Base-by-base conservation (phyloP, 2,329 filamentous ascomycete genomes). In the Dactylella cylindrospora region DNA sequence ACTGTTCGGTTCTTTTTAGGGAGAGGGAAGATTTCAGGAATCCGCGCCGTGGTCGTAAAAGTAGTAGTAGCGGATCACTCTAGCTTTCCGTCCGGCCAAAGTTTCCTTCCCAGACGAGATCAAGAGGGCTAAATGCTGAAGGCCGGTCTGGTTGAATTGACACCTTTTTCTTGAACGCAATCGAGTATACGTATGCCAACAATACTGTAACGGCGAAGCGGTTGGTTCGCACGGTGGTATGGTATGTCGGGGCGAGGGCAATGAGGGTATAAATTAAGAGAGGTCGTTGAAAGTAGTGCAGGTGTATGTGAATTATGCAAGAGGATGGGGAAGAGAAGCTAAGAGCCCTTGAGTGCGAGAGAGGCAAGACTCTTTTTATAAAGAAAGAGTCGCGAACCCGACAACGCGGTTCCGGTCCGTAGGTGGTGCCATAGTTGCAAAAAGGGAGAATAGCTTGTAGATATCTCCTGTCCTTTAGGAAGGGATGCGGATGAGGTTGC, bases 351-450 rank as follows among this genome's bases (percentile, higher is more conserved):
- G 35, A 43, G 52, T 33, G 52, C 35, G 33, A 19, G 46, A 51
- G 54, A 61, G 54, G 41, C 25, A 61, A 36, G 33, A 31, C 40
- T 46, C 46, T 41, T 61, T 61, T 61, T 61, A 61, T 61, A 61
- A 61, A 61, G 54, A 61, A 44, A 39, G 40, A 61, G 40, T 33
- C 47, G 44, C 31, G 54, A 61, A 61, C 54, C 54, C 54, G 54
- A 61, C 54, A 61, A 52, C 54, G 54, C 54, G 54, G 54, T 61
- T 61, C 39, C 54, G 54, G 54, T 61, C 54, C 54, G 54, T 61
- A 61, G 54, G 54, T 61, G 54, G 54, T 61, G 54, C 54, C 47
- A 61, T 61, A 52, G 54, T 61, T 59, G 46, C 54, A 39, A n/a
- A 61, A 51, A 61, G 54, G 45, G 47, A 61, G 52, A 47, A 61